A percentile compares a stretch with the other conserved stretches of the same genome.
Conservation (phyloP, 2,329 filamentous ascomycete species). For the Fusarium robinianum region DNA sequence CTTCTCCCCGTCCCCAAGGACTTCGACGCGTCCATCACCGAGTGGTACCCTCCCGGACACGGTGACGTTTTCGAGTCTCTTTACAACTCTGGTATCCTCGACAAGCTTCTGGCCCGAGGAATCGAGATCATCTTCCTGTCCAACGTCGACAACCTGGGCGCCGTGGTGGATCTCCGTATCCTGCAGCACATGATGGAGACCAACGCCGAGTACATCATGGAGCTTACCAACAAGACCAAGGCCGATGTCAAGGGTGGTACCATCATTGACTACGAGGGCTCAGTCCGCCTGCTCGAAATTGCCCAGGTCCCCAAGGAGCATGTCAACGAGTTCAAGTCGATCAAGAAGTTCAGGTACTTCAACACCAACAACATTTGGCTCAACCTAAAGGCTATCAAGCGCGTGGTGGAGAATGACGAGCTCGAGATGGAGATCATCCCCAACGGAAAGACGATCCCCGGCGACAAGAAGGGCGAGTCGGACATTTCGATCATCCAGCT, state of each 20-base stretch:
- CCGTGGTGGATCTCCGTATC: constrained; percentile 96
- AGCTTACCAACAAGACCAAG: constrained; percentile 99
- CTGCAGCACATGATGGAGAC: constrained; percentile 99
- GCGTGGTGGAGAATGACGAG: constrained; percentile 97
- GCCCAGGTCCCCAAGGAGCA: constrained; percentile 99
- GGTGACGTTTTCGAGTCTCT: constrained; percentile 99
- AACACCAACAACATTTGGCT: constrained; percentile 99
- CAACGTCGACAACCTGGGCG: constrained; percentile 98
- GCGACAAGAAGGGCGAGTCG: constrained; percentile 99
- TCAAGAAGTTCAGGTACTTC: constrained; percentile 99
- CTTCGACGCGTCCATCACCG: constrained; percentile 82
- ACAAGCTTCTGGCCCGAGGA: constrained; percentile 91
- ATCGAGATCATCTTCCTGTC: constrained; percentile 99
- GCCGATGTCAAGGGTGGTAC: constrained; percentile 99
- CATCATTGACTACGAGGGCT: constrained; percentile 99
- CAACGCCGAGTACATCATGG: constrained; percentile 98
- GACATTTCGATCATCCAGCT: constrained; percentile 97
- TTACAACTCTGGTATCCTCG: constrained; percentile 98
- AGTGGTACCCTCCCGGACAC: constrained; percentile 99
- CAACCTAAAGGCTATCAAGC: constrained; percentile 96
- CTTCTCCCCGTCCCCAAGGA: constrained; percentile 93
- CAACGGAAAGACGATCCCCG: constrained; percentile 97
- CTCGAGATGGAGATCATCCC: constrained; percentile 99
- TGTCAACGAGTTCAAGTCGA: constrained; percentile 99
- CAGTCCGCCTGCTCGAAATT: constrained; percentile 95